These are phyloP conservation scores for Cyberlindnera bimundalis DNA, from an alignment of 805 yeast species.

Conservation along the genomic window DNA sequence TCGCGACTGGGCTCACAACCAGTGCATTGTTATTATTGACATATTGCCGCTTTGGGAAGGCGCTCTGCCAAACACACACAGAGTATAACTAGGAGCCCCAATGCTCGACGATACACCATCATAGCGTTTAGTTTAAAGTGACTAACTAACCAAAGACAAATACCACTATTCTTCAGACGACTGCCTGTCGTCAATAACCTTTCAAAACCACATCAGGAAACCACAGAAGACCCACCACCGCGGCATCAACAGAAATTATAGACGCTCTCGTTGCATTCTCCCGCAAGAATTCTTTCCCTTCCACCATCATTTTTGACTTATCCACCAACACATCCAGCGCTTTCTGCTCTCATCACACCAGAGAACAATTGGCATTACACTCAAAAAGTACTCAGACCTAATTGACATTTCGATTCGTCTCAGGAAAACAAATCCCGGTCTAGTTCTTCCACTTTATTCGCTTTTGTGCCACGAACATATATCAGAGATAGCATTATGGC, in stretches of 20 bases:
- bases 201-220: no score
- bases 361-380: no score
- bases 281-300: background rate
- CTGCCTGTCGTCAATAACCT: no score
- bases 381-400: no score
- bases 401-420: no score
- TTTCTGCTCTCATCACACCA: no score
- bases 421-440: no score
- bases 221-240: background rate
- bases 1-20: slow-evolving; percentile 16
- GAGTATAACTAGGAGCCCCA: slow-evolving; percentile 12
- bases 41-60: slow-evolving; percentile 21
- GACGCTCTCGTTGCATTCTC: slow-evolving; percentile 1
- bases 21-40: slow-evolving; percentile 26
- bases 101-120: slow-evolving; percentile 13
- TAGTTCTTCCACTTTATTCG: background rate
- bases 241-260: slow-evolving; percentile 2
- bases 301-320: background rate
- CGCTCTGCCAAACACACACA: slow-evolving; percentile 16
- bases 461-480: slow-evolving; percentile 8
- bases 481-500: slow-evolving; percentile 27
- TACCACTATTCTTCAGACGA: no score
- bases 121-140: no score
- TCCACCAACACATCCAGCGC: background rate
- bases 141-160: no score